Evolutionary conservation across 2,329 filamentous ascomycete species (phyloP), one percentile per base, ranked within the genome.

Genomic region (Ceratocystis colombiana): DNA sequence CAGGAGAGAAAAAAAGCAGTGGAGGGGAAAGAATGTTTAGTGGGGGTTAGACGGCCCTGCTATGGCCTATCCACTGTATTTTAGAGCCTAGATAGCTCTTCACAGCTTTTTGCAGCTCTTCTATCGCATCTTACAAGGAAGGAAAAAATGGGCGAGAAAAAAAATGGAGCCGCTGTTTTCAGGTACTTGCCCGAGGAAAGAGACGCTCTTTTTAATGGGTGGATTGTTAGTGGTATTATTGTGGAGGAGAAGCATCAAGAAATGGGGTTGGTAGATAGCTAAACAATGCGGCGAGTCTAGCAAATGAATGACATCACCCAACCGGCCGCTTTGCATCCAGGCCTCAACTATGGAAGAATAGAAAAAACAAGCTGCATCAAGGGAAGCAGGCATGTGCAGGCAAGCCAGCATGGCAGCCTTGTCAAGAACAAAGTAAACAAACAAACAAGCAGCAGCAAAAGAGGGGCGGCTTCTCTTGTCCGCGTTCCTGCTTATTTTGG

Each of bases 121-220:
- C 37, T 41, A 12, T 4, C 8, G 37, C 37, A 12, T 41, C 37
- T 20, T 20, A 20, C 20, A 20, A 3, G 45, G 45, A 20, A 10
- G 5, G 45, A 22, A 61, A 61, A 61, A 28, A 28, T 22, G 33
- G 25, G 30, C 1, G 25, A 61, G 6, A n/a, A 20, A 61, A 61
- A 48, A 48, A 22, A n/a, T 50, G 20, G 59, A 22, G 17, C 53
- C 53, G 12, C 37, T 41, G 37, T 41, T 41, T 41, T 12, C 37
- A 15, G 37, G 37, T 50, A 57, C 64, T 65, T 65, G 33, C 64
- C 64, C 64, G 64, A 65, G 64, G 64, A 66, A 66, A 62, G 57
- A 62, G 37, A 15, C 30, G 30, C 30, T 4, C 30, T 33, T 33
- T 33, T 2, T 2, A 33, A 7, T 7, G 5, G 6, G 5, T 30